Conservation (phyloP, 805 yeast genomes). For the Saturnispora diversa region DNA sequence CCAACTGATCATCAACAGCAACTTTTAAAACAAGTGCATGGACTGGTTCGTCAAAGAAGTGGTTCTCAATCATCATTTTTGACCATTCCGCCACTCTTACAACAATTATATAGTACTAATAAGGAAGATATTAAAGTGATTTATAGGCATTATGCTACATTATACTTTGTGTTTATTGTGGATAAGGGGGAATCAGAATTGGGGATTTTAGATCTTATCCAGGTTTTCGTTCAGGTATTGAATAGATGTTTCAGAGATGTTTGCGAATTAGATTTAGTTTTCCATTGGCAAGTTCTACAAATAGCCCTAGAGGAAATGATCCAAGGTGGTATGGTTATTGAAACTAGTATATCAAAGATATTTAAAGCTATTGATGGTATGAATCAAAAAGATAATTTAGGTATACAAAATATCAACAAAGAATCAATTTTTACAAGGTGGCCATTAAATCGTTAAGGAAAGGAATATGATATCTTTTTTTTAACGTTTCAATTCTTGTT, state of each 20-base stretch:
- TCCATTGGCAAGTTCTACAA: constrained; percentile 96
- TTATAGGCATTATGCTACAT: constrained; percentile 88
- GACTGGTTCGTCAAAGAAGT: constrained; percentile 61
- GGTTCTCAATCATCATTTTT: constrained; percentile 79
- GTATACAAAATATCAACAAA: constrained; percentile 2
- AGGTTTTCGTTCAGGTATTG: constrained; percentile 91
- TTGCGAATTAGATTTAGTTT: constrained; percentile 92
- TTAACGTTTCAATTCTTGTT: constrained; percentile 18
- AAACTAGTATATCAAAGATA: constrained; percentile 73
- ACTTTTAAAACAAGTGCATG: constrained; percentile 74
- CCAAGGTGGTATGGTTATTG: constrained; percentile 98
- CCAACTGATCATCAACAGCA: constrained; percentile 76
- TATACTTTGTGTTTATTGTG: constrained; percentile 92
- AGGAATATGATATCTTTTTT: no score
- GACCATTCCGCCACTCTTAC: constrained; percentile 71
- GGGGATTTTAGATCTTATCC: constrained; percentile 88
- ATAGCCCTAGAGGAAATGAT: constrained; percentile 86
- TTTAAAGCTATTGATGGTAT: constrained; percentile 79
- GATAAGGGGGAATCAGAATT: constrained; percentile 94
- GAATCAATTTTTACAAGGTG: constrained; percentile 5
- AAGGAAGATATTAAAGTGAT: constrained; percentile 77
- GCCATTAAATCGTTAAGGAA: constrained; percentile 4
- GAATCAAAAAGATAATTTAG: constrained; percentile 35
- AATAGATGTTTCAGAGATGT: constrained; percentile 91
- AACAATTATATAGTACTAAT: constrained; percentile 31